Conservation (phyloP, 2,329 filamentous ascomycete species). For the Colletotrichum chrysophilum region DNA sequence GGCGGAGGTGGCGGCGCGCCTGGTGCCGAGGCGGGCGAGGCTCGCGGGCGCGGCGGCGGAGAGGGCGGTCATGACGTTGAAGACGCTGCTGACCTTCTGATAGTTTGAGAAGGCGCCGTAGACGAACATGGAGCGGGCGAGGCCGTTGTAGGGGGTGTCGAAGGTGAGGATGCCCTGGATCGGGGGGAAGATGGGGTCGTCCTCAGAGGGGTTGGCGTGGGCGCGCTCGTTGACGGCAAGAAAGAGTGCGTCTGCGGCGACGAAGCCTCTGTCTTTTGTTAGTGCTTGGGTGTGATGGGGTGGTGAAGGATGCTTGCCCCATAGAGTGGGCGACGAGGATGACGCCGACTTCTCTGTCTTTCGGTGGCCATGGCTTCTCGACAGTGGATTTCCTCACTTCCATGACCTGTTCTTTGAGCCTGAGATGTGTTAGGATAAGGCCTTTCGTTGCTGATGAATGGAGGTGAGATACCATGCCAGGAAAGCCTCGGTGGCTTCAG, state of each 20-base stretch:
- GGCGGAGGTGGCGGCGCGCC: conserved; percentile 27
- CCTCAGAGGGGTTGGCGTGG: conserved; percentile 33
- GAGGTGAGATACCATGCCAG: conserved; percentile 42
- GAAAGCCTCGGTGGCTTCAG: conserved; percentile 49
- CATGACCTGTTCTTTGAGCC: conserved; percentile 82
- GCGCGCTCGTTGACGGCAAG: conserved; percentile 71
- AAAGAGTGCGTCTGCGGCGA: conserved; percentile 82
- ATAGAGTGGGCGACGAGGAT: conserved; percentile 85
- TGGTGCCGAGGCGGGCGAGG: conserved; percentile 43
- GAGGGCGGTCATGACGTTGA: conserved; percentile 62
- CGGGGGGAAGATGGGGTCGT: conserved; percentile 72
- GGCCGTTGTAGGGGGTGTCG: conserved; percentile 82
- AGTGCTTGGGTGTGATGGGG: neutral
- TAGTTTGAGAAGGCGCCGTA: conserved; percentile 67
- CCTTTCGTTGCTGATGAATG: no score
- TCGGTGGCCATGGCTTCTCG: conserved; percentile 75
- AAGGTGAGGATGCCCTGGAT: conserved; percentile 83
- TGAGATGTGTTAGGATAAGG: conserved; percentile 30
- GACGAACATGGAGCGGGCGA: conserved; percentile 64
- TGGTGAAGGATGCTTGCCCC: conserved; percentile 51
- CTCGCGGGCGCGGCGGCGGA: conserved; percentile 53
- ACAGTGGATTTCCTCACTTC: conserved; percentile 74
- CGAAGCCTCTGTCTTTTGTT: conserved; percentile 66
- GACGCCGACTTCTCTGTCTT: conserved; percentile 80
- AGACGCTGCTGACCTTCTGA: conserved; percentile 59